phyloP scores from a whole-genome alignment of 192 early-diverging fungal genomes.

The Backusella sp. region DNA sequence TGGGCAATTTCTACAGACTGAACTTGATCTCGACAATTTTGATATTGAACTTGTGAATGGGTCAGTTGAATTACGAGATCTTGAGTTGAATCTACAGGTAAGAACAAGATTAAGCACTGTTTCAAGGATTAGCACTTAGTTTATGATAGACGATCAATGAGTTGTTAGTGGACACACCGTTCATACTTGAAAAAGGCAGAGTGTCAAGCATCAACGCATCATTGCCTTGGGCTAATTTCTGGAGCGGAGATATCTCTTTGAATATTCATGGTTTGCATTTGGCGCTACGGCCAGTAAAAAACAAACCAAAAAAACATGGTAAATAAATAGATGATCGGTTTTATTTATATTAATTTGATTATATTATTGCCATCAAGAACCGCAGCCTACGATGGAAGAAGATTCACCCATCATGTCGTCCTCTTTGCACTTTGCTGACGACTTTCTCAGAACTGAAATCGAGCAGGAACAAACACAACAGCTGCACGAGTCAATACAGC shows the following conservation, averaged over 20 bases:
- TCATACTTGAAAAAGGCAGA: slow-evolving; percentile 65
- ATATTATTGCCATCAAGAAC: background rate
- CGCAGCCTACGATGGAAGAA: slow-evolving; percentile 10
- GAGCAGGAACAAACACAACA: slow-evolving; percentile 64
- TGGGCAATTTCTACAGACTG: slow-evolving; percentile 77
- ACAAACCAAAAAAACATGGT: slow-evolving; percentile 24
- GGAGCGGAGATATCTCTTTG: slow-evolving; percentile 74
- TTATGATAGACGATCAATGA: slow-evolving; percentile 72
- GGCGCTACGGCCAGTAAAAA: slow-evolving; percentile 41
- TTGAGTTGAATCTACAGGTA: slow-evolving; percentile 80
- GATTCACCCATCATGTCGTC: slow-evolving; percentile 71
- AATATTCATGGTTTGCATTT: slow-evolving; percentile 69
- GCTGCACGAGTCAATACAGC: slow-evolving; percentile 50
- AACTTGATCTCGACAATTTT: slow-evolving; percentile 77
- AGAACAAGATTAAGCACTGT: slow-evolving; percentile 3
- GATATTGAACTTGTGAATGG: slow-evolving; percentile 85
- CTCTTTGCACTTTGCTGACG: slow-evolving; percentile 85
- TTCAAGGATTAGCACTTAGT: background rate
- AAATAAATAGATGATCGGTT: background rate
- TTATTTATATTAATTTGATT: background rate
- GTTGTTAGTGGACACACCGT: slow-evolving; percentile 61
- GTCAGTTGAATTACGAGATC: slow-evolving; percentile 70
- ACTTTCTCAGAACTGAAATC: slow-evolving; percentile 74
- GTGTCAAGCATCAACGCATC: slow-evolving; percentile 68
- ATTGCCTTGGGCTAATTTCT: slow-evolving; percentile 84